phyloP scores from a whole-genome alignment of 2,329 filamentous ascomycete species.

The Cyphellophora europaea region DNA sequence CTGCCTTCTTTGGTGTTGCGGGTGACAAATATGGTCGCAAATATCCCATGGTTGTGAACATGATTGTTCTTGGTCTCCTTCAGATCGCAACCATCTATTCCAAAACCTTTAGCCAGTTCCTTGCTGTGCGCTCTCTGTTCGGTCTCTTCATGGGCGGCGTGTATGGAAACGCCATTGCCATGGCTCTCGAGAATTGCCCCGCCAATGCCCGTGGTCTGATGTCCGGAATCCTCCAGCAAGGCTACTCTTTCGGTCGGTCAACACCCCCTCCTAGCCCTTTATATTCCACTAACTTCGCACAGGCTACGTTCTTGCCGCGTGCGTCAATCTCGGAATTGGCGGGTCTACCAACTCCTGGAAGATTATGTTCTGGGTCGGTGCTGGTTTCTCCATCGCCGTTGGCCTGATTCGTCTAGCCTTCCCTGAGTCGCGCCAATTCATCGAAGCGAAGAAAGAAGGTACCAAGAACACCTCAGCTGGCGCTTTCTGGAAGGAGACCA shows the following conservation, averaged over 20 bases:
- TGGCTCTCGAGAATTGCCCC: slow-evolving; percentile 67
- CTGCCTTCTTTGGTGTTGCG: slow-evolving; percentile 64
- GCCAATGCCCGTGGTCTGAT: slow-evolving; percentile 65
- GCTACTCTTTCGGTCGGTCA: slow-evolving; percentile 68
- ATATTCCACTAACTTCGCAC: too few species aligned
- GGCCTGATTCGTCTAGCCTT: slow-evolving; percentile 59
- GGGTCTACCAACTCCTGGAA: slow-evolving; percentile 52
- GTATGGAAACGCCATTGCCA: slow-evolving; percentile 69
- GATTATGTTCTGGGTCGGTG: slow-evolving; percentile 63
- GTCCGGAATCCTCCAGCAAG: slow-evolving; percentile 74
- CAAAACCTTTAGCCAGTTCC: slow-evolving; percentile 60
- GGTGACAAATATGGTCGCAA: slow-evolving; percentile 74
- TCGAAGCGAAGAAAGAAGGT: slow-evolving; percentile 50
- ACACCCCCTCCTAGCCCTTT: too few species aligned
- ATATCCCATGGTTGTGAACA: slow-evolving; percentile 75
- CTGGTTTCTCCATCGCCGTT: slow-evolving; percentile 39
- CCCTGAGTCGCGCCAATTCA: slow-evolving; percentile 67
- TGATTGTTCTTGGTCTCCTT: slow-evolving; percentile 60
- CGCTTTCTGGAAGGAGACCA: slow-evolving; percentile 61
- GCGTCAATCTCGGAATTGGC: slow-evolving; percentile 64
- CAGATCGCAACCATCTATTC: slow-evolving; percentile 74
- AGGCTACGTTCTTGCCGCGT: slow-evolving; percentile 73
- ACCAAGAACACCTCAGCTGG: slow-evolving; percentile 29
- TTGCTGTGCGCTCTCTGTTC: slow-evolving; percentile 65
- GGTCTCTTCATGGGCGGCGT: slow-evolving; percentile 75